Percentiles rank a stretch among this genome's conserved stretches.
Evolutionary conservation across 1,284 basidiomycete species (phyloP).

Genomic region (Microbotryum lychnidis-dioicae): DNA sequence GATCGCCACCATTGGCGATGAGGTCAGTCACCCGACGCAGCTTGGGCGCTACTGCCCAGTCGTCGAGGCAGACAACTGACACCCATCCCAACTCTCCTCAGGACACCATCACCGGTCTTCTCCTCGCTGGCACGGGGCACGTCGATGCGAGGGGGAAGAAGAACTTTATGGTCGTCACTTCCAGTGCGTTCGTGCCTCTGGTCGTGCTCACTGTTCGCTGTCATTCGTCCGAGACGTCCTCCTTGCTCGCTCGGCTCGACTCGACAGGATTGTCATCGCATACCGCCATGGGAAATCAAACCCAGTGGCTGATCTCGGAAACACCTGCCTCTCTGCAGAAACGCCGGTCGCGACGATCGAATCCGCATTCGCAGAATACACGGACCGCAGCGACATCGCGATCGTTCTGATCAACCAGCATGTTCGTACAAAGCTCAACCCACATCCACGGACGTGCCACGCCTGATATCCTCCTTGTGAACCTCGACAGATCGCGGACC

Average conservation of each 20-base stretch:
- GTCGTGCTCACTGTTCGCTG: too few species aligned
- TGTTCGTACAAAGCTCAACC: slow-evolving; percentile 47
- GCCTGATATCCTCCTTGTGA: background rate
- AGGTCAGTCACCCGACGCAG: slow-evolving; percentile 49
- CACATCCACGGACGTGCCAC: background rate
- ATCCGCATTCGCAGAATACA: slow-evolving; percentile 82
- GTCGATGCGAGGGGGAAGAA: slow-evolving; percentile 80
- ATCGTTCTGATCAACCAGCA: slow-evolving; percentile 96
- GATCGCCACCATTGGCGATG: slow-evolving; percentile 89
- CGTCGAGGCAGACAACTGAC: too few species aligned
- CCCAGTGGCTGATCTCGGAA: too few species aligned
- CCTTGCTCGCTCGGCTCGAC: too few species aligned
- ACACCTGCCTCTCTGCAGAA: slow-evolving; percentile 48
- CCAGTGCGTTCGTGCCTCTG: slow-evolving; percentile 52
- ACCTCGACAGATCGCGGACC: slow-evolving; percentile 73
- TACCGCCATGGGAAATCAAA: too few species aligned
- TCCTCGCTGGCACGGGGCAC: slow-evolving; percentile 86
- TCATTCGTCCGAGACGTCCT: too few species aligned
- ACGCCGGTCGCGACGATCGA: slow-evolving; percentile 83
- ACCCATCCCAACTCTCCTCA: slow-evolving; percentile 38
- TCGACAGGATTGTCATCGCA: too few species aligned
- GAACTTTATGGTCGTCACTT: slow-evolving; percentile 89
- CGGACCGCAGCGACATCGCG: slow-evolving; percentile 83
- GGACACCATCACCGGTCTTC: slow-evolving; percentile 90
- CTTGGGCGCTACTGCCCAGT: background rate